Percentiles rank a stretch among this genome's conserved stretches.
phyloP scores from a whole-genome alignment of 2,329 filamentous ascomycete species.

The Proliferodiscus dingleyae region DNA sequence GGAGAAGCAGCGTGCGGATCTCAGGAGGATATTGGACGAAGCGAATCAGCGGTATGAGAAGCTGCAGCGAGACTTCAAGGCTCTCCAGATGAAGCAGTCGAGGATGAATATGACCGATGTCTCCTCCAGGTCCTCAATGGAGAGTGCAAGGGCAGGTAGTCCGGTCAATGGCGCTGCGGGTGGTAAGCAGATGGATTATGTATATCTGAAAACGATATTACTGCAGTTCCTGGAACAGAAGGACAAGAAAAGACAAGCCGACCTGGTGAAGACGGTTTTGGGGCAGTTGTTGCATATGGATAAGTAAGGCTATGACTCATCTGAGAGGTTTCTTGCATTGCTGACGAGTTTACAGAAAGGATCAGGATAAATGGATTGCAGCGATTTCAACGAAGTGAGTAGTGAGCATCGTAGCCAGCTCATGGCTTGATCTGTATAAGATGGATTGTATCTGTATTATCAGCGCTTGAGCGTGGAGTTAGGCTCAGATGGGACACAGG shows the following conservation, averaged over 20 bases:
- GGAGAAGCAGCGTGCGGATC: constrained; percentile 74
- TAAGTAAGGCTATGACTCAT: constrained; percentile 48
- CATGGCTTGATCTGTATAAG: neutral
- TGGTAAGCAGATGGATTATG: constrained; percentile 30
- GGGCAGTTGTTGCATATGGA: constrained; percentile 74
- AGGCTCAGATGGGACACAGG: too few species aligned
- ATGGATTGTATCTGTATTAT: neutral
- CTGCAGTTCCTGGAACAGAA: constrained; percentile 78
- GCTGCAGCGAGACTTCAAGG: constrained; percentile 62
- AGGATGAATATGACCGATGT: constrained; percentile 25
- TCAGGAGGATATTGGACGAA: constrained; percentile 74
- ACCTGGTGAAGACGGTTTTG: constrained; percentile 68
- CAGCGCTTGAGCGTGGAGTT: neutral
- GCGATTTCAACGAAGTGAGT: constrained; percentile 48
- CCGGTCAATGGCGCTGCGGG: constrained; percentile 20
- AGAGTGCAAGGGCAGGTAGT: constrained; percentile 32
- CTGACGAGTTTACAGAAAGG: constrained; percentile 44
- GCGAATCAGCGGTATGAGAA: constrained; percentile 73
- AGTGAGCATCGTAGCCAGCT: neutral
- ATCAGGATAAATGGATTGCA: constrained; percentile 83
- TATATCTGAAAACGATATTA: constrained; percentile 75
- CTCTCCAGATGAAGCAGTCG: constrained; percentile 41
- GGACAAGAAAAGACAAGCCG: constrained; percentile 69
- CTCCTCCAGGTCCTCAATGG: constrained; percentile 27
- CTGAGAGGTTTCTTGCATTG: neutral